Evolutionary conservation across 176 grass and related monocot species (phyloP).

Genomic region (Thalia dealbata): DNA sequence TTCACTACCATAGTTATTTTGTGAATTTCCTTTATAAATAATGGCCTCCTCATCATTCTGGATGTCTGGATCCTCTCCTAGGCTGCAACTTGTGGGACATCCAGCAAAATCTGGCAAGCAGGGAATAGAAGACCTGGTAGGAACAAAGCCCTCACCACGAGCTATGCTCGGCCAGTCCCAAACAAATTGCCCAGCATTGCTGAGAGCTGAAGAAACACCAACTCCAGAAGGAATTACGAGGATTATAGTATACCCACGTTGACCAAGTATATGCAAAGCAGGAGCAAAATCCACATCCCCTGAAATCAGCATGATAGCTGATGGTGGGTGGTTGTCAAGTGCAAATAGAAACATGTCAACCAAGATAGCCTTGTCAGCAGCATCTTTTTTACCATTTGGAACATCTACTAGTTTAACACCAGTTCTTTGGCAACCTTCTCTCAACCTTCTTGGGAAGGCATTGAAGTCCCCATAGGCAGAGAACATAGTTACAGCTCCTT

Average conservation of each 20-base stretch:
- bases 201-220: slow-evolving; percentile 57
- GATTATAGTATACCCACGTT: slow-evolving; percentile 65
- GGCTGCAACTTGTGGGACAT: slow-evolving; percentile 21
- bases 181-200: slow-evolving; percentile 56
- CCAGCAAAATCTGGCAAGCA: slow-evolving; percentile 28
- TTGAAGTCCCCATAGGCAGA: slow-evolving; percentile 97
- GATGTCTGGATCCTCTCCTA: slow-evolving; percentile 23
- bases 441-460: slow-evolving; percentile 71
- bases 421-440: slow-evolving; percentile 88
- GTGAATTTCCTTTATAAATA: slow-evolving; percentile 46
- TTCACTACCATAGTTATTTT: slow-evolving; percentile 27
- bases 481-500: slow-evolving; percentile 64
- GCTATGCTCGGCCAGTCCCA: slow-evolving; percentile 73
- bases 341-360: slow-evolving; percentile 88
- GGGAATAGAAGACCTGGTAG: slow-evolving; percentile 25
- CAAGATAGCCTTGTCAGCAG: slow-evolving; percentile 75
- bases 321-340: slow-evolving; percentile 60
- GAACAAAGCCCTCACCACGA: slow-evolving; percentile 50
- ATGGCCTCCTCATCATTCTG: slow-evolving; percentile 69
- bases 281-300: slow-evolving; percentile 71
- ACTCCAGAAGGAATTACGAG: slow-evolving; percentile 65
- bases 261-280: slow-evolving; percentile 79
- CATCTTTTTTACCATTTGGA: slow-evolving; percentile 69
- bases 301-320: slow-evolving; percentile 77
- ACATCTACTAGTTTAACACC: slow-evolving; percentile 80